These are phyloP conservation scores for Hypholoma fasciculare DNA, from an alignment of 768 basidiomycete genomes.

Conservation along the genomic window DNA sequence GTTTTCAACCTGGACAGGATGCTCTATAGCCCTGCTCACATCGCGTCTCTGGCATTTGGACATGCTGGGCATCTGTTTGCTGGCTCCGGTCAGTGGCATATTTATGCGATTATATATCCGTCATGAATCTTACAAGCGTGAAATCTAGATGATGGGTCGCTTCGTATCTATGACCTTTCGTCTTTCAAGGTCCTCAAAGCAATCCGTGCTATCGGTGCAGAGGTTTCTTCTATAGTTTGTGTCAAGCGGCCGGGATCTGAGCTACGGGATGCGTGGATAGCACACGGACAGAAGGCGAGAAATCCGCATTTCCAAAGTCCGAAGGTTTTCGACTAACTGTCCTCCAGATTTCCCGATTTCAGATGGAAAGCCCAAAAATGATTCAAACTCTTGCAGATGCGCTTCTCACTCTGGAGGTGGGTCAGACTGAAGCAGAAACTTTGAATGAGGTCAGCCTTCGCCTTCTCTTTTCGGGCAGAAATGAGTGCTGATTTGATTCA, in stretches of 20 bases:
- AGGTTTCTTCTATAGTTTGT: conserved; percentile 65
- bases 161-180: conserved; percentile 65
- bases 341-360: conserved; percentile 42
- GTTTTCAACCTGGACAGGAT: conserved; percentile 17
- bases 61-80: conserved; percentile 51
- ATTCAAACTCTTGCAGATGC: conserved; percentile 57
- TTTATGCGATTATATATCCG: neutral
- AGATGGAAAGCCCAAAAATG: conserved; percentile 48
- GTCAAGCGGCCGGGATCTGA: conserved; percentile 39
- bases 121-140: neutral
- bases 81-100: conserved; percentile 53
- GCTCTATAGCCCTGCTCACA: conserved; percentile 24
- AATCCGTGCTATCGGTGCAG: conserved; percentile 52
- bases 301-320: too few relatives aligned
- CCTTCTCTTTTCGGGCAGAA: neutral
- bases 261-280: conserved; percentile 61
- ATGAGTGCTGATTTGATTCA: conserved; percentile 32
- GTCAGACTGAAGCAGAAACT: conserved; percentile 52
- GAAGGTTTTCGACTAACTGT: neutral
- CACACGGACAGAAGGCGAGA: conserved; percentile 58
- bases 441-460: conserved; percentile 63
- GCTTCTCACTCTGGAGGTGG: conserved; percentile 41
- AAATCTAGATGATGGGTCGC: conserved; percentile 62
- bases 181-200: conserved; percentile 64
- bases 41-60: conserved; percentile 55